Evolutionary conservation across 116 monocot genomes (phyloP).

Genomic region (Papilionanthe hybrid): DNA sequence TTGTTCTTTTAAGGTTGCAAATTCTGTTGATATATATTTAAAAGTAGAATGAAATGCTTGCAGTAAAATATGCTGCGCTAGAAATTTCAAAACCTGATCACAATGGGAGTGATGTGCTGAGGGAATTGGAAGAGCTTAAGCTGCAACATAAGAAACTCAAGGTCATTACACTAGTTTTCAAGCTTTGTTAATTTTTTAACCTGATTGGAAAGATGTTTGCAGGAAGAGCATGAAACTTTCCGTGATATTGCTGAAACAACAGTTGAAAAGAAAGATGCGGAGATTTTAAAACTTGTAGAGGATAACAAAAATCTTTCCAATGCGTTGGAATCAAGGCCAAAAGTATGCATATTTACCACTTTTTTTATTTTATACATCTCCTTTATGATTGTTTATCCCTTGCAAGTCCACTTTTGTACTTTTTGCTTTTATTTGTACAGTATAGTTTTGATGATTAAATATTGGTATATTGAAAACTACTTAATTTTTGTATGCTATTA

Average conservation of each 20-base stretch:
- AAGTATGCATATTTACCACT: constrained; percentile 27
- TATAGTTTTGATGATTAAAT: not conserved
- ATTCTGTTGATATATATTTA: not conserved
- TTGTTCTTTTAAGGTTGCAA: not conserved
- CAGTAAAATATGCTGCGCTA: constrained; percentile 64
- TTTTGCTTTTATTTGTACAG: not conserved
- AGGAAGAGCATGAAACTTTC: constrained; percentile 87
- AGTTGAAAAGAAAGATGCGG: constrained; percentile 87
- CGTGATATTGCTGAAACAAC: constrained; percentile 82
- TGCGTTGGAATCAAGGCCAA: constrained; percentile 40
- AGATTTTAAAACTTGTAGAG: constrained; percentile 52
- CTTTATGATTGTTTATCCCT: not conserved
- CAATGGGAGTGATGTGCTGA: constrained; percentile 32
- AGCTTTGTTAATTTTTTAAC: constrained; percentile 3
- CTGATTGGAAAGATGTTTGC: constrained; percentile 15
- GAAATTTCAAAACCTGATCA: constrained; percentile 48
- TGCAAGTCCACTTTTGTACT: not conserved
- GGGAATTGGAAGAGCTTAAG: constrained; percentile 51
- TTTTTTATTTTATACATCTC: not conserved
- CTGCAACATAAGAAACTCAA: constrained; percentile 61
- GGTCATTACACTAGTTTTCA: constrained; percentile 32
- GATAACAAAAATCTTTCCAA: constrained; percentile 59
- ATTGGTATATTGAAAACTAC: not conserved
- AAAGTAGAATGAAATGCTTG: constrained; percentile 11
- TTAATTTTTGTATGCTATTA: not conserved